Evolutionary conservation across 108 stramenopile genomes (phyloP).

Genomic region (Skeletonema menzelii): DNA sequence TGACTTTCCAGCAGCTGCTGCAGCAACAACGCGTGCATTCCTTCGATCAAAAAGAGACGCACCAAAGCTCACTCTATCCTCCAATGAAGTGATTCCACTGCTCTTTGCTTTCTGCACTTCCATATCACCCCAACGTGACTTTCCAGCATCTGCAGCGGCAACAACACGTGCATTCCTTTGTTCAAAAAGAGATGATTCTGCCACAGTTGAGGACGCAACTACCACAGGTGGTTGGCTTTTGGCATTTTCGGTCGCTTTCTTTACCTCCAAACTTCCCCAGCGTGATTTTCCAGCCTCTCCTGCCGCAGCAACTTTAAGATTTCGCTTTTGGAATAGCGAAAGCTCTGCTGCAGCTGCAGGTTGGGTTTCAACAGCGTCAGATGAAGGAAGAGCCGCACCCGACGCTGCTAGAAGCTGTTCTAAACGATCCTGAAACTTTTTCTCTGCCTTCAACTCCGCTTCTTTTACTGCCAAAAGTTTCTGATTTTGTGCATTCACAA

Average conservation of each 20-base stretch:
- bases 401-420: conserved; percentile 24
- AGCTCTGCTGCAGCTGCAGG: conserved; percentile 6
- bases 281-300: conserved; percentile 42
- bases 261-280: conserved; percentile 44
- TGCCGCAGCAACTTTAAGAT: conserved; percentile 37
- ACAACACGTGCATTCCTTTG: conserved; percentile 62
- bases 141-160: conserved; percentile 67
- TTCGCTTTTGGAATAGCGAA: conserved; percentile 37
- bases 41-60: conserved; percentile 22
- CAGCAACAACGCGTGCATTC: conserved; percentile 62
- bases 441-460: conserved; percentile 56
- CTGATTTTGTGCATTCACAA: conserved; percentile 69
- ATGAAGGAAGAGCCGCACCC: not conserved
- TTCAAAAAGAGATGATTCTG: not conserved
- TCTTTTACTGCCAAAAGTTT: conserved; percentile 41
- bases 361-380: not conserved
- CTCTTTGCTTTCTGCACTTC: conserved; percentile 49
- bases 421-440: conserved; percentile 43
- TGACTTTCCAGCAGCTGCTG: conserved; percentile 71
- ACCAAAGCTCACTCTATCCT: conserved; percentile 52
- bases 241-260: conserved; percentile 4
- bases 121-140: conserved; percentile 77
- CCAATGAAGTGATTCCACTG: conserved; percentile 24
- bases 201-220: not conserved
- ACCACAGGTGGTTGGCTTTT: conserved; percentile 16